Conservation (phyloP, 164 flowering plant genomes). For the Vitis cinerea region DNA sequence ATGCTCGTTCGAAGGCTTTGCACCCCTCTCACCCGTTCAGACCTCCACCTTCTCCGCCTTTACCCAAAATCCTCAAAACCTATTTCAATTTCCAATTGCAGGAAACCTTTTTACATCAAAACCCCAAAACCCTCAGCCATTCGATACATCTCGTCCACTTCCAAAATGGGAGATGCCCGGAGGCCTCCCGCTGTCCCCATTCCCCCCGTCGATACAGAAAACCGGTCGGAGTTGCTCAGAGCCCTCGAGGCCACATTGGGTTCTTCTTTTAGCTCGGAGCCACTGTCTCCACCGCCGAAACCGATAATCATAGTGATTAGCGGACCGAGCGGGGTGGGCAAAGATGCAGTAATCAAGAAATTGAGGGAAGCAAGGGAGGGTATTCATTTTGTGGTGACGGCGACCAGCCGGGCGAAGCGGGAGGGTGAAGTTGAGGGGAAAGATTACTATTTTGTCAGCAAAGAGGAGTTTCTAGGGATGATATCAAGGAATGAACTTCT, state of each 20-base stretch:
- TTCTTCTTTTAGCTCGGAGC: constrained; percentile 54
- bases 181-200: constrained; percentile 35
- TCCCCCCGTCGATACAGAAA: constrained; percentile 38
- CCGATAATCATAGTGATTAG: constrained; percentile 81
- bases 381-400: constrained; percentile 86
- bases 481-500: constrained; percentile 67
- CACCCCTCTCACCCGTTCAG: constrained; percentile 27
- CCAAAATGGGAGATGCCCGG: constrained; percentile 36
- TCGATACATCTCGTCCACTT: constrained; percentile 21
- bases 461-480: constrained; percentile 75
- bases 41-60: constrained; percentile 15
- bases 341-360: constrained; percentile 74
- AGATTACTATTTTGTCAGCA: constrained; percentile 78
- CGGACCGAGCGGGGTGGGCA: constrained; percentile 94
- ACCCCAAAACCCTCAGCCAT: constrained; percentile 6
- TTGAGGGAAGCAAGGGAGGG: constrained; percentile 54
- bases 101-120: constrained; percentile 3
- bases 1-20: constrained; percentile 50
- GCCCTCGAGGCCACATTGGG: constrained; percentile 78
- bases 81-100: not conserved
- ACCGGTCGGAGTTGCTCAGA: constrained; percentile 50
- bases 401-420: constrained; percentile 74
- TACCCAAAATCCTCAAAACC: constrained; percentile 10
- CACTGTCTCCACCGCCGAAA: constrained; percentile 49
- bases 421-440: constrained; percentile 76